phyloP scores from a whole-genome alignment of 2,329 filamentous ascomycete genomes.

The Diaporthe amygdali region DNA sequence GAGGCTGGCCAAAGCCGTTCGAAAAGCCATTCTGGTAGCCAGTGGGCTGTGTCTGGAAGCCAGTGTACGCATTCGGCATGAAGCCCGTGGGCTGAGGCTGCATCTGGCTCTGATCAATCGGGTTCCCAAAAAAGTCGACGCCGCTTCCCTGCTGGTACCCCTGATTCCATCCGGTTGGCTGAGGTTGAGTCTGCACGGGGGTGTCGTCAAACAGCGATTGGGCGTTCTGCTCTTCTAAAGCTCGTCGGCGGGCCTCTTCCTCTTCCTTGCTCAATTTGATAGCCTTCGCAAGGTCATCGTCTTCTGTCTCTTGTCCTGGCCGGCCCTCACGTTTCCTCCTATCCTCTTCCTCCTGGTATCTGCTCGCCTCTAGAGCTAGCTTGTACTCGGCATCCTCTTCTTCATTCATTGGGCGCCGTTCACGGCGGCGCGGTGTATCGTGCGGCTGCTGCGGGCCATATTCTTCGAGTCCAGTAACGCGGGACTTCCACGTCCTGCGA shows the following conservation, averaged over 20 bases:
- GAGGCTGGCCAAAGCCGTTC: conserved; percentile 72
- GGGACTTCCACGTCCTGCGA: conserved; percentile 94
- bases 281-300: conserved; percentile 92
- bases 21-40: conserved; percentile 67
- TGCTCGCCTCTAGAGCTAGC: conserved; percentile 92
- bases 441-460: conserved; percentile 56
- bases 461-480: conserved; percentile 92
- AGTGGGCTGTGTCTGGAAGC: conserved; percentile 54
- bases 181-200: conserved; percentile 69
- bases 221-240: conserved; percentile 86
- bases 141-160: conserved; percentile 96
- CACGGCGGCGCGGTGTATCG: conserved; percentile 52
- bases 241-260: conserved; percentile 84
- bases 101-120: conserved; percentile 78
- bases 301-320: conserved; percentile 60
- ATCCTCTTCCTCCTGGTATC: conserved; percentile 93
- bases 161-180: conserved; percentile 91
- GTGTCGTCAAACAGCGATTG: conserved; percentile 88
- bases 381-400: conserved; percentile 92
- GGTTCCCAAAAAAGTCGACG: conserved; percentile 97
- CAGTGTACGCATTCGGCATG: conserved; percentile 61
- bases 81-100: conserved; percentile 83
- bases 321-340: conserved; percentile 72
- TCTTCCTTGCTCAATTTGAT: conserved; percentile 95
- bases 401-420: conserved; percentile 60